A percentile compares a stretch with the other conserved stretches of the same genome.
Conservation (phyloP, 805 yeast species). For the Suhomyces prunicola region DNA sequence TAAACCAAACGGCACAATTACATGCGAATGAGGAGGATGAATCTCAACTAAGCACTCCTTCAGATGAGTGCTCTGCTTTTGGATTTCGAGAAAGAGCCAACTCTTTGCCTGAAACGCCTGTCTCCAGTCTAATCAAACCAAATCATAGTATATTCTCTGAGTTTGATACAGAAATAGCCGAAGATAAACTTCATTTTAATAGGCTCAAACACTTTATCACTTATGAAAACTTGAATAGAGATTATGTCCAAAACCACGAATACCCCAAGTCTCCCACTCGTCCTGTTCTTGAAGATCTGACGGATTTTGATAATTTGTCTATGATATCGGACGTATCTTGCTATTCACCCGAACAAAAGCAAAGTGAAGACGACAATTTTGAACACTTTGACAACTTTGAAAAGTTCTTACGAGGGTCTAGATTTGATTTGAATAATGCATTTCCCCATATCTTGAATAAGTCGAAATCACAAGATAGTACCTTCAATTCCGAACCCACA, state of each 20-base stretch:
- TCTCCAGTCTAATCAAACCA: background rate
- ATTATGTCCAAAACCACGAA: background rate
- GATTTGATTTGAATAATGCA: conserved; percentile 27
- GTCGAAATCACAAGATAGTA: conserved; percentile 25
- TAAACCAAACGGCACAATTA: background rate
- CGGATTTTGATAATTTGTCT: conserved; percentile 16
- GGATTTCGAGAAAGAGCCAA: conserved; percentile 13
- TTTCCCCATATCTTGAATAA: conserved; percentile 26
- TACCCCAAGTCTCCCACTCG: conserved; percentile 2
- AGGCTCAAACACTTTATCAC: conserved; percentile 23
- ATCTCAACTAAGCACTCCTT: conserved; percentile 11
- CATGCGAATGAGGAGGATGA: background rate
- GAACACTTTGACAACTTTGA: conserved; percentile 27
- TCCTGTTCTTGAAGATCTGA: conserved; percentile 7
- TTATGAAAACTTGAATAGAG: conserved; percentile 9
- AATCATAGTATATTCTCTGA: background rate
- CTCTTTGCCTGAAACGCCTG: conserved; percentile 18
- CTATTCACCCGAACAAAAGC: conserved; percentile 15
- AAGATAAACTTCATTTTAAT: conserved; percentile 16
- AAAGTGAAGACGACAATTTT: background rate
- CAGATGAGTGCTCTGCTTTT: background rate
- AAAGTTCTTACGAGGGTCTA: conserved; percentile 30
- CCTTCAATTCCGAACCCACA: conserved; percentile 8
- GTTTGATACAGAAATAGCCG: conserved; percentile 5
- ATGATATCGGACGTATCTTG: conserved; percentile 21